Percentiles rank a stretch among this genome's conserved stretches.
Evolutionary conservation across 78 protist species (phyloP).

Genomic region (Mastigamoeba balamuthi): DNA sequence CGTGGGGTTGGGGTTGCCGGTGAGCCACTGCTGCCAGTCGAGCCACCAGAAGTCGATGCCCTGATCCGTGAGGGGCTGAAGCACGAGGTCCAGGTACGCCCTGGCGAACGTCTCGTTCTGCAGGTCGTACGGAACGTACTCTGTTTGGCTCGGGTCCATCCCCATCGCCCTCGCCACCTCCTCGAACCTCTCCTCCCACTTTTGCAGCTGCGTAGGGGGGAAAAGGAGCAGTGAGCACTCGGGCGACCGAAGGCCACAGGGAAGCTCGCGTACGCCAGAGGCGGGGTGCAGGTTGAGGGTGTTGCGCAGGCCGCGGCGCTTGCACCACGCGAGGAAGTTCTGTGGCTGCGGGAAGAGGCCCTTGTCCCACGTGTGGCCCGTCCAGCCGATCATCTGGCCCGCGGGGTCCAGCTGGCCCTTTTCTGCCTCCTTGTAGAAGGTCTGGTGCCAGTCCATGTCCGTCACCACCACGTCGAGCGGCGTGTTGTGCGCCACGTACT

Average conservation of each 20-base stretch:
- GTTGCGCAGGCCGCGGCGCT: neutral
- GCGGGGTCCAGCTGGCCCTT: neutral
- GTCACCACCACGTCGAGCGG: constrained; percentile 37
- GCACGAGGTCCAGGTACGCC: neutral
- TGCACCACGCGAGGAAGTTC: neutral
- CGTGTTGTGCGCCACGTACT: neutral
- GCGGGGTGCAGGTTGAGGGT: neutral
- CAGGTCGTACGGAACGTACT: neutral
- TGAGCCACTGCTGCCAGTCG: neutral
- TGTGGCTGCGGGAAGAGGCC: constrained; percentile 6
- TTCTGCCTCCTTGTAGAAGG: neutral
- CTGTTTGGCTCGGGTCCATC: neutral
- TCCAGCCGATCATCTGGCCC: constrained; percentile 8
- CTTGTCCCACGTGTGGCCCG: constrained; percentile 19
- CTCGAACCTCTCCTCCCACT: neutral
- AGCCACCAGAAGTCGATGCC: constrained; percentile 59
- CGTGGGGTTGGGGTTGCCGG: neutral
- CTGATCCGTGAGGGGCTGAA: neutral
- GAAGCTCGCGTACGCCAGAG: neutral
- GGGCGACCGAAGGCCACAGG: neutral
- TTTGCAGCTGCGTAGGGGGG: neutral
- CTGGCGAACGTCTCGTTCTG: neutral
- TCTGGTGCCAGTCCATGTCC: constrained; percentile 57
- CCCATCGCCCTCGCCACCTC: constrained; percentile 3
- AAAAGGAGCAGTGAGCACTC: neutral